Base-by-base conservation (phyloP, 2,329 filamentous ascomycete genomes). In the Ophiobolus disseminans region DNA sequence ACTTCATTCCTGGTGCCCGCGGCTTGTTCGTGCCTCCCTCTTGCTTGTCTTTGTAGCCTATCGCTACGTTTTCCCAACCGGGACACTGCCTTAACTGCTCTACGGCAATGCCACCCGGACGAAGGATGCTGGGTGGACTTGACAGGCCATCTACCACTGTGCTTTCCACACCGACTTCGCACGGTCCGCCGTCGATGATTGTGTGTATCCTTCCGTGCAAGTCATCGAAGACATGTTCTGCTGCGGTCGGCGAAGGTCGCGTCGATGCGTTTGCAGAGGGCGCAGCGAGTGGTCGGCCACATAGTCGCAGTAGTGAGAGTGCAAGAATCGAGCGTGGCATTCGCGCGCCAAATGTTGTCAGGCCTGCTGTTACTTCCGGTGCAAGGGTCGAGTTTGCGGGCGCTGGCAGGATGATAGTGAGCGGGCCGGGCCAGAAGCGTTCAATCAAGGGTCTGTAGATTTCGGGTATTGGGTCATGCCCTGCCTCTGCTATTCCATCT, bases 1-100 rank as follows among this genome's bases (percentile, higher is more conserved):
- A 99, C 75, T 99, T 99, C 94, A 99, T 99, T 1, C 94, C 94
- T 0, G 94, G 94, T 1, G 94, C 94, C 47, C 90, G 82, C 0
- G 94, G 94, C 45, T 60, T 64, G 40, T 82, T 84, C 3, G 57
- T 45, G 4, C 83, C 87, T 16, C 83, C 80, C 62, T 90, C 84
- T 13, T 85, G 62, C 48, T 82, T 81, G 63, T 96, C 91, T 66
- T 87, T 86, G 73, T 97, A 97, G 9, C 84, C 93, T 50, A 88
- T 85, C 53, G 82, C 79, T 1, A 91, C 89, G 30, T 83, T 76
- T 68, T 91, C 87, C 93, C 94, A 99, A 1, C 93, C 93, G 0
- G 81, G 77, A 65, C 88, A 91, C 31, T 77, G 69, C 34, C 88
- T 80, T 46, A 97, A 76, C 68, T 91, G 85, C 41, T 94, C 91